These are phyloP conservation scores for Euphorbia schlechtendalii DNA, from an alignment of 441 rosid species.

Conservation along the genomic window DNA sequence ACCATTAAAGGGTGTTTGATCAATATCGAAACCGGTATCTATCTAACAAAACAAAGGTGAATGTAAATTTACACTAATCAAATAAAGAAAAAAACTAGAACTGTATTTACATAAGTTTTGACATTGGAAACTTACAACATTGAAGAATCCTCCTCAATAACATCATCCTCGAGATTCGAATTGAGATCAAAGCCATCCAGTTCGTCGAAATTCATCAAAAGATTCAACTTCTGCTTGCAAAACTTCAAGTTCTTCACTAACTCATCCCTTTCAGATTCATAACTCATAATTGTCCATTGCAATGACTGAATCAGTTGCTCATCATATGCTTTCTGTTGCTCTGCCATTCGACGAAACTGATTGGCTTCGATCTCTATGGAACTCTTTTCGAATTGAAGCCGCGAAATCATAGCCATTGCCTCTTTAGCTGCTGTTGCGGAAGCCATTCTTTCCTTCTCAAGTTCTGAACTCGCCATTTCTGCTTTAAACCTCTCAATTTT, in stretches of 20 bases:
- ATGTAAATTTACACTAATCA: too few relatives aligned
- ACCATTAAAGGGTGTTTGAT: too few relatives aligned
- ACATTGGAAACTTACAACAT: too few relatives aligned
- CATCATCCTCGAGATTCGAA: conserved; percentile 17
- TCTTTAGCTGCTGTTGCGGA: conserved; percentile 69
- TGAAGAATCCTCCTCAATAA: conserved; percentile 13
- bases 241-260: conserved; percentile 29
- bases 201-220: conserved; percentile 1
- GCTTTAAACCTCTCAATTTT: conserved; percentile 50
- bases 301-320: conserved; percentile 50
- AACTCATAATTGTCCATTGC: conserved; percentile 46
- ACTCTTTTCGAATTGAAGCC: conserved; percentile 69
- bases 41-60: too few relatives aligned
- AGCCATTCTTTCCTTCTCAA: conserved; percentile 71
- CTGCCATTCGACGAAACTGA: conserved; percentile 48
- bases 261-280: conserved; percentile 29
- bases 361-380: conserved; percentile 49
- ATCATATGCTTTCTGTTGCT: conserved; percentile 49
- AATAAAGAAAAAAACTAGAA: too few relatives aligned
- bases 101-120: too few relatives aligned
- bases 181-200: conserved; percentile 25
- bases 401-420: conserved; percentile 78
- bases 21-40: too few relatives aligned
- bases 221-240: conserved; percentile 22
- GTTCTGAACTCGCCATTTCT: conserved; percentile 35